Conservation (phyloP, 257 asterid genomes). For the Penstemon davidsonii region DNA sequence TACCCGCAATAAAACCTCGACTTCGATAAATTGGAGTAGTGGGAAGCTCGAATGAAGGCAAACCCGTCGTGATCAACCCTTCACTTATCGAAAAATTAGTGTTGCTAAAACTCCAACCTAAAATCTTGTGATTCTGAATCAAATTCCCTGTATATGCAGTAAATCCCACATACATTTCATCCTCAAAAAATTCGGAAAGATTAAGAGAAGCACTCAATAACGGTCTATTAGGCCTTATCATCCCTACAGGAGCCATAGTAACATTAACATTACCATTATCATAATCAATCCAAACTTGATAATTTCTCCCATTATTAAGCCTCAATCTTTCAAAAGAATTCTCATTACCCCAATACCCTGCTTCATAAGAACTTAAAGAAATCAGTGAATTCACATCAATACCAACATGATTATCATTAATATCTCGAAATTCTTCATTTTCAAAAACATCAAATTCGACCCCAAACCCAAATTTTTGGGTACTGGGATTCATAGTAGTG, state of each 20-base stretch:
- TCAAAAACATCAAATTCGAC: slow-evolving; percentile 70
- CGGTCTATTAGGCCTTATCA: slow-evolving; percentile 52
- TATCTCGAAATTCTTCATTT: slow-evolving; percentile 56
- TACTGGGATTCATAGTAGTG: slow-evolving; percentile 38
- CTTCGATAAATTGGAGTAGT: slow-evolving; percentile 24
- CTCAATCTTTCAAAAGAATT: slow-evolving; percentile 38
- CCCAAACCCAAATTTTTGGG: slow-evolving; percentile 48
- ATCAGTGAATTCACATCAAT: slow-evolving; percentile 59
- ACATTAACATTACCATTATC: slow-evolving; percentile 48
- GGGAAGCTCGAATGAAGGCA: slow-evolving; percentile 43
- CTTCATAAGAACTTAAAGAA: slow-evolving; percentile 45
- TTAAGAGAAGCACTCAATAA: slow-evolving; percentile 40
- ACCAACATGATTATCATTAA: slow-evolving; percentile 62
- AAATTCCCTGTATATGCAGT: slow-evolving; percentile 40
- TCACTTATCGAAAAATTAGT: slow-evolving; percentile 44
- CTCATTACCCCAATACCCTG: slow-evolving; percentile 67
- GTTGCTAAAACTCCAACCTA: slow-evolving; percentile 57
- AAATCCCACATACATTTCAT: slow-evolving; percentile 42
- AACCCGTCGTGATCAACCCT: slow-evolving; percentile 32
- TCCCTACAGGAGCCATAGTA: slow-evolving; percentile 60
- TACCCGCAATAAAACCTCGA: slow-evolving; percentile 33
- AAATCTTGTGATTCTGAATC: slow-evolving; percentile 36
- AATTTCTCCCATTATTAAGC: slow-evolving; percentile 56
- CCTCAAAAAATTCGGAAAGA: slow-evolving; percentile 30
- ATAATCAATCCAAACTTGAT: slow-evolving; percentile 81